Conservation (phyloP, 345 rosid genomes). For the Bruguiera sexangula region DNA sequence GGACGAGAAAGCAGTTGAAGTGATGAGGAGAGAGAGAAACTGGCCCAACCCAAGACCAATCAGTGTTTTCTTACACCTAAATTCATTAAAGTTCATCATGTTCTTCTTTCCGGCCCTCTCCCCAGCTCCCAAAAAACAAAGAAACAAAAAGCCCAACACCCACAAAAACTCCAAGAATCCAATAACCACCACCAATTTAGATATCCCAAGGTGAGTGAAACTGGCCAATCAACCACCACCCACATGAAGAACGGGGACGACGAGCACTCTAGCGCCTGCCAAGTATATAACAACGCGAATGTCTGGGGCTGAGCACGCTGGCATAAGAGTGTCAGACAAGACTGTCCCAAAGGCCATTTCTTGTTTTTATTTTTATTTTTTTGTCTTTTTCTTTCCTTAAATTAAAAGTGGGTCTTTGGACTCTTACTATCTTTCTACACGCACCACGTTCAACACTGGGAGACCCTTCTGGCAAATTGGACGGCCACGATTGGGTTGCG, state of each 20-base stretch:
- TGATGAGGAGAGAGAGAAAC: constrained; percentile 58
- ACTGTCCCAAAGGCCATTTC: no score
- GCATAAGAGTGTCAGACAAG: not conserved
- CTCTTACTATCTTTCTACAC: no score
- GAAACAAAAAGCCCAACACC: not conserved
- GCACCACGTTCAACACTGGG: no score
- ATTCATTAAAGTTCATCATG: constrained; percentile 39
- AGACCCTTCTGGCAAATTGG: no score
- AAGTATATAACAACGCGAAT: not conserved
- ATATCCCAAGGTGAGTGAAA: not conserved
- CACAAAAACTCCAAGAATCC: not conserved
- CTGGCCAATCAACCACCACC: not conserved
- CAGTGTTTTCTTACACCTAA: constrained; percentile 51
- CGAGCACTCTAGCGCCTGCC: not conserved
- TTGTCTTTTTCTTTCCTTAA: no score
- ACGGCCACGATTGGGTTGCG: no score
- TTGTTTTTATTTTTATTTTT: no score
- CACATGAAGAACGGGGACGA: not conserved
- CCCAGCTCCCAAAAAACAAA: not conserved
- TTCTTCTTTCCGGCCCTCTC: not conserved
- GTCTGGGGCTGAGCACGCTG: not conserved
- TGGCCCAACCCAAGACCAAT: constrained; percentile 75
- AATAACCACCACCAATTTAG: no score
- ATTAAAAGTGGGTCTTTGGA: no score
- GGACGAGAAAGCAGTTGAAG: constrained; percentile 50